Conservation (phyloP, 306 rosid genomes). For the Vigna mungo region DNA sequence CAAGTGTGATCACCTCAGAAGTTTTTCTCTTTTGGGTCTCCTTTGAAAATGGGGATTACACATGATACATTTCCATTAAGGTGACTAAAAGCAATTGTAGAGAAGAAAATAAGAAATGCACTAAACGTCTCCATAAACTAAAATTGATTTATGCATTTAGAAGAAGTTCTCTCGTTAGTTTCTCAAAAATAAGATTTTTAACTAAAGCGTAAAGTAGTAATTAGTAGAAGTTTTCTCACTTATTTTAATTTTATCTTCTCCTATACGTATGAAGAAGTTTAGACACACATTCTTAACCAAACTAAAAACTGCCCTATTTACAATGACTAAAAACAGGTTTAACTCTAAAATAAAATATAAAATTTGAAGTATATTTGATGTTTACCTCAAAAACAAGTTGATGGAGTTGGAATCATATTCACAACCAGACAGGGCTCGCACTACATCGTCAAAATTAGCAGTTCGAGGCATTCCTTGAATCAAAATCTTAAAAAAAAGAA, state of each 20-base stretch:
- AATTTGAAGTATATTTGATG: constrained; percentile 14
- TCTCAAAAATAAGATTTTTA: no score
- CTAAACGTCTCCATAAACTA: no score
- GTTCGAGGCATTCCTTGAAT: constrained; percentile 68
- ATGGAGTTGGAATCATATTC: constrained; percentile 60
- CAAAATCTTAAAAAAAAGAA: constrained; percentile 62
- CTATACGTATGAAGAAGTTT: no score
- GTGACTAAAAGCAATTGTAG: neutral
- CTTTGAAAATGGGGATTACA: neutral
- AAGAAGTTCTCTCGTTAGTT: no score
- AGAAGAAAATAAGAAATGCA: no score
- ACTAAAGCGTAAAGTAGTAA: no score
- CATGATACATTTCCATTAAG: neutral
- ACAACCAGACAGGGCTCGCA: constrained; percentile 65
- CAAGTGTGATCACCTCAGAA: neutral
- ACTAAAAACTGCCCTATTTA: neutral
- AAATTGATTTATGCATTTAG: no score
- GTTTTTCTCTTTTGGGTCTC: neutral
- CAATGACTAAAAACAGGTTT: neutral
- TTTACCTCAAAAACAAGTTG: constrained; percentile 57
- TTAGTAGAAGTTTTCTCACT: no score
- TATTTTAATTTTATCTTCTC: no score
- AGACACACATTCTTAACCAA: no score
- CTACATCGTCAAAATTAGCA: constrained; percentile 51
- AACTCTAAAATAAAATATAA: neutral